Percentiles rank a stretch among this genome's conserved stretches.
Conservation (phyloP, 257 asterid genomes). For the Solanum medicagineum region DNA sequence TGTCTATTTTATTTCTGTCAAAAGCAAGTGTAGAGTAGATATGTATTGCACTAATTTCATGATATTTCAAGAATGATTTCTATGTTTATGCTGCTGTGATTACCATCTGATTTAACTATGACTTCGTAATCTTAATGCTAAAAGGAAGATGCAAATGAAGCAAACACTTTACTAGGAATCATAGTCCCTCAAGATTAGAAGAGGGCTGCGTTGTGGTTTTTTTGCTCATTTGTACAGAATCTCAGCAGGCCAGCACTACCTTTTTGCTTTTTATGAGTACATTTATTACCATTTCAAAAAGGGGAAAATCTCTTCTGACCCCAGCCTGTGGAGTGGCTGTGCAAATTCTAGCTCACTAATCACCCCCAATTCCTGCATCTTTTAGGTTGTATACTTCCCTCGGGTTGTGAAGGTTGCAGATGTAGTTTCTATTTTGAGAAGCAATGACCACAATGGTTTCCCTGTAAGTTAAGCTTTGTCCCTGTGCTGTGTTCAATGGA, state of each 20-base stretch:
- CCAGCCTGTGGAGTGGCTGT: neutral
- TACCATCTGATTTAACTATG: neutral
- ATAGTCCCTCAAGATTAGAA: neutral
- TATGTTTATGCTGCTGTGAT: neutral
- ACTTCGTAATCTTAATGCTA: neutral
- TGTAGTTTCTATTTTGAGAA: slow-evolving; percentile 67
- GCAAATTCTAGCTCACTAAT: slow-evolving; percentile 2
- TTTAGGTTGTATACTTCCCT: slow-evolving; percentile 84
- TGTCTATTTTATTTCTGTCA: neutral
- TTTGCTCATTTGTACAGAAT: neutral
- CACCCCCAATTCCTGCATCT: neutral
- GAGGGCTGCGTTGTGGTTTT: neutral
- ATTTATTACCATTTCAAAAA: neutral
- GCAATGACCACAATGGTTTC: slow-evolving; percentile 86
- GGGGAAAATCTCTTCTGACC: neutral
- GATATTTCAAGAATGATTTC: neutral
- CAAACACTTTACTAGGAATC: neutral
- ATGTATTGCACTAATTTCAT: neutral
- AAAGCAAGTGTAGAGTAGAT: neutral
- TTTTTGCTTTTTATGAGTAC: neutral
- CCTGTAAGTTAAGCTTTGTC: slow-evolving; percentile 53
- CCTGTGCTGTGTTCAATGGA: neutral
- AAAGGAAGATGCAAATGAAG: neutral
- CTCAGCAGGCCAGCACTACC: neutral
- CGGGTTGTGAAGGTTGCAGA: slow-evolving; percentile 91